Percentiles rank a stretch among this genome's conserved stretches.
These are phyloP conservation scores for Auriscalpium vulgare DNA, from an alignment of 768 basidiomycete species.

Conservation along the genomic window DNA sequence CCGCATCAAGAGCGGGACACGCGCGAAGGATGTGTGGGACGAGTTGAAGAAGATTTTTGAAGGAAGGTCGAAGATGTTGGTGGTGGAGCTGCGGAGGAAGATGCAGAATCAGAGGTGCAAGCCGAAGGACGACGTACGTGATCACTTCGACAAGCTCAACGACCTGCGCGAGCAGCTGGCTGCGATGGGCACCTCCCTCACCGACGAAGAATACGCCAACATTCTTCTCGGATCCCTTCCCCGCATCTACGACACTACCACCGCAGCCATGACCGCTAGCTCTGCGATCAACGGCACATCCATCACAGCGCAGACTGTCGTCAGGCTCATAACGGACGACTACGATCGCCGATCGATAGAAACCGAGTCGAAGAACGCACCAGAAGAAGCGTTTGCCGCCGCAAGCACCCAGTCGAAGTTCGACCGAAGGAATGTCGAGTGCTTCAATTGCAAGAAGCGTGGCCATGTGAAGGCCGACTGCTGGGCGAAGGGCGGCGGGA, in stretches of 20 bases:
- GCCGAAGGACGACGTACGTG: background rate
- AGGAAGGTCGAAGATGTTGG: background rate
- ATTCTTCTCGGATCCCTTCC: slow-evolving; percentile 13
- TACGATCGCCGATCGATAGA: background rate
- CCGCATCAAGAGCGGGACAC: background rate
- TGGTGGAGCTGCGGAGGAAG: background rate
- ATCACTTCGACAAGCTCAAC: slow-evolving; percentile 10
- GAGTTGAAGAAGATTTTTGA: background rate
- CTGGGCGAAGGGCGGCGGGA: slow-evolving; percentile 13
- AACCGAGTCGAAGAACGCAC: background rate
- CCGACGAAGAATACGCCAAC: slow-evolving; percentile 4
- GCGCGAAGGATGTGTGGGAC: background rate
- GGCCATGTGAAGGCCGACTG: slow-evolving; percentile 15
- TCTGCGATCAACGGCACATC: background rate
- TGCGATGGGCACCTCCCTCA: slow-evolving; percentile 5
- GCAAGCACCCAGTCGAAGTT: background rate
- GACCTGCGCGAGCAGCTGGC: slow-evolving; percentile 9
- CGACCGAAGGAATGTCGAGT: slow-evolving; percentile 1
- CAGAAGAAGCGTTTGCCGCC: background rate
- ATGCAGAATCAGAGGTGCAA: background rate
- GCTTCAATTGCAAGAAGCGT: slow-evolving; percentile 15
- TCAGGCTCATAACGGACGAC: slow-evolving; percentile 3
- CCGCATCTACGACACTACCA: slow-evolving; percentile 1
- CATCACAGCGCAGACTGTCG: background rate
- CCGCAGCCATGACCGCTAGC: background rate